Base-by-base conservation (phyloP, 331 rosid genomes). In the Acacia concinna region DNA sequence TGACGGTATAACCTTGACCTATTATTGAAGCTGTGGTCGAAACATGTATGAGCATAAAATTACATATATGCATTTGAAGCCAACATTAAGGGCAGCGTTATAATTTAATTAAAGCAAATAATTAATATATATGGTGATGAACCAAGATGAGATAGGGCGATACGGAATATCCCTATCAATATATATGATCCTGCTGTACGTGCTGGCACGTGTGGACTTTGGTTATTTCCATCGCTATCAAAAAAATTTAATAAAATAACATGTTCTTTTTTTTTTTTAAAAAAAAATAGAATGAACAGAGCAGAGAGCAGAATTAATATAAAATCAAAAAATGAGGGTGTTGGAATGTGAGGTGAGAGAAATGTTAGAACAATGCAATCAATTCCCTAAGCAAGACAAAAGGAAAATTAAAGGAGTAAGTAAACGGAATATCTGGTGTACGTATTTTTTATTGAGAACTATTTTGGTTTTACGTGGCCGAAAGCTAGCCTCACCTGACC, bases 141-240 rank as follows among this genome's bases (percentile, higher is more conserved):
- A 37, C 37, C 1, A 15, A n/a, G n/a, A n/a, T 59, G 35, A 27
- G 35, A 62, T 14, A 14, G 51, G 56, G 49, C 1, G 51, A 41
- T 43, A 25, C 32, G 11, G 56, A 43, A 69, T 69, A 41, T 69
- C 34, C 72, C 21, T 23, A 14, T 43, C 32, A 17, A 46, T 2
- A 56, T 2, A 56, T 56, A 0, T 25, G 74, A 69, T 69, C 25
- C 21, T 15, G 1, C 13, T 40, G 7, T 20, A 5, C 8, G 6
- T 38, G 20, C 68, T 5, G 73, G 56, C 56, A 68, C 52, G 54
- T 68, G 73, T 68, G 73, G 5, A 68, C 21, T 38, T 27, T 40
- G 25, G 6, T 23, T 13, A n/a, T 13, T 25, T 21, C 13, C n/a
- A 21, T 67, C 52, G 38, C n/a, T 23, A 21, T 67, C 52, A n/a